Conservation (phyloP, 2,329 filamentous ascomycete species). For the Exophiala mesophila region DNA sequence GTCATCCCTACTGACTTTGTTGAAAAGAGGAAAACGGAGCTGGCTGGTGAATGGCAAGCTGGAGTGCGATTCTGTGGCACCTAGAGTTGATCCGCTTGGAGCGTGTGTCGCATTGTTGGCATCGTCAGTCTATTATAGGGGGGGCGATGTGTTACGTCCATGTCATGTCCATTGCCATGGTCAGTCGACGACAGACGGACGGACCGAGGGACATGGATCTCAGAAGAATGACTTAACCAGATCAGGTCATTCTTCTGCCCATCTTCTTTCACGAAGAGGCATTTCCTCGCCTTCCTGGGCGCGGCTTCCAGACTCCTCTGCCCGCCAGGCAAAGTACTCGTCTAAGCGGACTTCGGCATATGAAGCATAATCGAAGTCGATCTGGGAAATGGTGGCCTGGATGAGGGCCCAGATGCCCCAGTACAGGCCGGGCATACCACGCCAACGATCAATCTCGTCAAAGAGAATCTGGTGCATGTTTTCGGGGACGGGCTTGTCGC, state of each 20-base stretch:
- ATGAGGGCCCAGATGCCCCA: conserved; percentile 93
- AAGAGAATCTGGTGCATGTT: conserved; percentile 62
- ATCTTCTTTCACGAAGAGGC: conserved; percentile 72
- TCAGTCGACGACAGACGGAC: too few species aligned
- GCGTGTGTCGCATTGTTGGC: too few species aligned
- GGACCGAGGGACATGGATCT: too few species aligned
- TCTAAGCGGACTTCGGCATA: conserved; percentile 83
- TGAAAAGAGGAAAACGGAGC: too few species aligned
- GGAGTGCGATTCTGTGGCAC: too few species aligned
- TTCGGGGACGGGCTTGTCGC: conserved; percentile 37
- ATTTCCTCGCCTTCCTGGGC: conserved; percentile 52
- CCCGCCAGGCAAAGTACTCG: conserved; percentile 92
- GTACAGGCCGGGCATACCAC: conserved; percentile 83
- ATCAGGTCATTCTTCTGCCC: conserved; percentile 63
- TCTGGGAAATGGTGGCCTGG: conserved; percentile 87
- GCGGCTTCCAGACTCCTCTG: conserved; percentile 59
- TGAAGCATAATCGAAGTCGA: conserved; percentile 91
- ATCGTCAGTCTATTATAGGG: too few species aligned
- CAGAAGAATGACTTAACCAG: conserved; percentile 20
- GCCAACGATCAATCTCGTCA: conserved; percentile 77
- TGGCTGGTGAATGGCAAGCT: too few species aligned
- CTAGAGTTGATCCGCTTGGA: too few species aligned
- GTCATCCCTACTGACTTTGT: too few species aligned
- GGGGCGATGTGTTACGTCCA: too few species aligned
- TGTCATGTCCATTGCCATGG: too few species aligned